A percentile compares a stretch with the other conserved stretches of the same genome.
These are phyloP conservation scores for Apiospora koreana DNA, from an alignment of 2,329 filamentous ascomycete genomes.

Conservation along the genomic window DNA sequence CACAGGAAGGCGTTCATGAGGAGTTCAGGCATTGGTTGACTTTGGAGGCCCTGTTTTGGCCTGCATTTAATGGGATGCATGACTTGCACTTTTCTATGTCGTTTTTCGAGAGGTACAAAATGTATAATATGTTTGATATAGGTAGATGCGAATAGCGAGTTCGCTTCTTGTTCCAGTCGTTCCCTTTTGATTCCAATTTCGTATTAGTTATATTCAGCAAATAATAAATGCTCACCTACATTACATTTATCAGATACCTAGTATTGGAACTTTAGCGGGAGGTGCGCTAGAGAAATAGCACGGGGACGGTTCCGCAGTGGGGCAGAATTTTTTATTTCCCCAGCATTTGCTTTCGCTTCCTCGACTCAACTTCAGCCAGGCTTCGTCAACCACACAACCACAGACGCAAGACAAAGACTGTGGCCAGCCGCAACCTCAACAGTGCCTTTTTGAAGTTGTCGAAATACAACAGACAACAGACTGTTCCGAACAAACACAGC, in stretches of 20 bases:
- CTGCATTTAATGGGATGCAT: neutral
- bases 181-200: neutral
- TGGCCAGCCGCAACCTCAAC: neutral
- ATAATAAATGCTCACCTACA: too few species aligned
- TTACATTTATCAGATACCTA: too few species aligned
- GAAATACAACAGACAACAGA: neutral
- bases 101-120: neutral
- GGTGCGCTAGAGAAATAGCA: neutral
- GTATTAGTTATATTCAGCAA: neutral
- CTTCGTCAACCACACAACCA: neutral
- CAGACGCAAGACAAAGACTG: neutral
- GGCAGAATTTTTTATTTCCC: slow-evolving; percentile 2
- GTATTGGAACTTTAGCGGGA: too few species aligned
- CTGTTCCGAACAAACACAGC: neutral
- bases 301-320: neutral
- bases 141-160: neutral
- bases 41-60: neutral
- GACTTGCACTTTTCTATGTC: neutral
- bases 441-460: neutral
- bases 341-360: neutral
- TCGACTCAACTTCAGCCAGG: neutral
- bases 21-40: neutral
- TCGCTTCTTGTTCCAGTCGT: neutral
- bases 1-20: neutral
- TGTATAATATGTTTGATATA: neutral